Base-by-base conservation (phyloP, 2,329 filamentous ascomycete genomes). In the Emydomyces testavorans region DNA sequence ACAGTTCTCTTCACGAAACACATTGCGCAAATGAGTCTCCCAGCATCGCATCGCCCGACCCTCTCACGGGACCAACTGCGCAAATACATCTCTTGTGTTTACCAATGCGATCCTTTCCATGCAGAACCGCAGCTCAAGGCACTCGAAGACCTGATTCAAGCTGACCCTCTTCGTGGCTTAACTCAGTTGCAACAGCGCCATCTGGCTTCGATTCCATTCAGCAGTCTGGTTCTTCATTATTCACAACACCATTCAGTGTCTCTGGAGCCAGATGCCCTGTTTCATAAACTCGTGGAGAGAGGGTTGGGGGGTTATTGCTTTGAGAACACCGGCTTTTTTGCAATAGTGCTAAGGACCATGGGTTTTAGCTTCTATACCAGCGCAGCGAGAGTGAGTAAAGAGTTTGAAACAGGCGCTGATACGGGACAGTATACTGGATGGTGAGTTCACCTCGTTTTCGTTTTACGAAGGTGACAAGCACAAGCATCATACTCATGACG, bases 291-390 rank as follows among this genome's bases (percentile, higher is more conserved):
- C 28, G 70, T 74, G 1, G 65, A 60, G 38, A 60, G 70, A 39
- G 66, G 67, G 4, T 60, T 74, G 26, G 76, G 77, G 21, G 77
- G 77, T 1, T 78, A 79, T 51, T 80, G 77, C 57, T 78, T 80
- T 74, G 76, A 80, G 59, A 76, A 72, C 53, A 78, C 77, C 38
- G 60, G 63, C 2, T 61, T 80, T 26, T 73, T 80, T 50, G 70
- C 67, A 5, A 69, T 67, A 2, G 62, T 79, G 10, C 57, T 80
- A 38, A 64, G 68, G 35, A 72, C 68, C 0, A 56, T 80, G 29
- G 76, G 75, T 0, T 79, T 71, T 49, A 51, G 57, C 6, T 70
- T 75, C 0, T 80, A 79, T 57, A 68, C 73, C 0, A 71, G 72
- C 0, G 79, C 78, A 2, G 80, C 71, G 0, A 65, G 76, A 35